Base-by-base conservation (phyloP, 257 asterid genomes). In the Capsicum chinense region DNA sequence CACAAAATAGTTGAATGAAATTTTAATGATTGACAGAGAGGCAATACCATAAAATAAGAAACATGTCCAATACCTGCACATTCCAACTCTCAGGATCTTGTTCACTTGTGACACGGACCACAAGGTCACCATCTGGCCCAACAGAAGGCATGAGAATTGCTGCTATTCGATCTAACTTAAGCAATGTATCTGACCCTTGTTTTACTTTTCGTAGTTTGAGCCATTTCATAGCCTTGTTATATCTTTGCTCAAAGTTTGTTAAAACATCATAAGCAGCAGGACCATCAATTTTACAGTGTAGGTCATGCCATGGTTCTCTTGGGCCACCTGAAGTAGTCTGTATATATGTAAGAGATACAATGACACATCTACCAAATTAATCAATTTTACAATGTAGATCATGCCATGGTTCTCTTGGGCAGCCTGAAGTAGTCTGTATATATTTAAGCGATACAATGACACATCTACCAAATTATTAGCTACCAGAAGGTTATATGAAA, bases 261-360 rank as follows among this genome's bases (percentile, higher is more conserved):
- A 97, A 98, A 87, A 97, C 97, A 83, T 97, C 99, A 85, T 93
- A 93, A 35, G 99, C 98, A 54, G 99, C 98, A 19, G 99, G 98
- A 54, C 99, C 99, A 85, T 95, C 99, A 62, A 97, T 91, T 88
- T 89, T 95, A 93, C 99, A 97, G 86, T 97, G 98, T 76, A 94
- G 83, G 90, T 96, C 99, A 84, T 96, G 98, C 99, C 99, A 96
- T 9, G 99, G 98, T 85, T 97, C 92, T 80, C 99, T 89, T 15
- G 98, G 99, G 62, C 91, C 95, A 26, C 82, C 84, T 71, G 84
- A 63, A 9, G 82, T 81, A 82, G 73, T 66, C 66, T 56, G 50
- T 48, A 33, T 47, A 80, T 39, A 17, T 56, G 19, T 33, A 66
- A 13, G 19, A 66, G 48, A 66, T 66, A 66, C 21, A 21, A 21